These are phyloP conservation scores for Podospora anserina DNA, from an alignment of 495 filamentous ascomycete species.

Conservation along the genomic window DNA sequence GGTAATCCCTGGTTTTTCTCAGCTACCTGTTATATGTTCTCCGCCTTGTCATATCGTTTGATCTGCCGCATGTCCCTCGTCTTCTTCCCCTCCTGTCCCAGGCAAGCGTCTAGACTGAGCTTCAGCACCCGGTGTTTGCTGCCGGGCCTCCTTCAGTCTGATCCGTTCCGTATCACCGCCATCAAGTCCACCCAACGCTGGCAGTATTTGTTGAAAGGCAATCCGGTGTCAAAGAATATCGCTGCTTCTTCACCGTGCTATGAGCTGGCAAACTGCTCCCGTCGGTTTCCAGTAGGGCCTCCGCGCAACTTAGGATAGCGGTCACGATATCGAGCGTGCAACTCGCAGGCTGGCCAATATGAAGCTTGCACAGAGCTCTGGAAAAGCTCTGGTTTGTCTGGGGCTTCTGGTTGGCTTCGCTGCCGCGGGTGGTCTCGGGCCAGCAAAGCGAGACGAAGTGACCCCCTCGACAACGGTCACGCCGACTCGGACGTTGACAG, in stretches of 20 bases:
- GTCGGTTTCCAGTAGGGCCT: background rate
- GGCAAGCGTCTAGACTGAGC: constrained; percentile 9
- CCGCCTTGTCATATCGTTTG: constrained; percentile 3
- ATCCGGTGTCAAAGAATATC: background rate
- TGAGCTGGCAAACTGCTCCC: background rate
- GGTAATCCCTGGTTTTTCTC: background rate
- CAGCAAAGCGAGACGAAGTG: constrained; percentile 28
- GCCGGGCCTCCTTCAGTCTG: background rate
- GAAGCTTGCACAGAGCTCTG: background rate
- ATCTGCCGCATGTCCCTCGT: constrained; percentile 1
- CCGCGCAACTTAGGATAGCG: background rate
- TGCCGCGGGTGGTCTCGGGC: background rate
- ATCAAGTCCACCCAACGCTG: constrained; percentile 1
- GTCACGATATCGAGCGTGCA: background rate
- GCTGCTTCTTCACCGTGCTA: constrained; percentile 7
- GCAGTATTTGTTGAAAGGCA: background rate
- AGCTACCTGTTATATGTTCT: background rate
- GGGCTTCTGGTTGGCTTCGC: background rate
- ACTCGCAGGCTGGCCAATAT: background rate
- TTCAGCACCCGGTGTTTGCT: background rate
- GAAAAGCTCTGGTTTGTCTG: background rate
- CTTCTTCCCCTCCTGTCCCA: background rate
- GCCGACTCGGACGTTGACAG: constrained; percentile 2
- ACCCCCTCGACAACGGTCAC: background rate
- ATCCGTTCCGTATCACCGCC: background rate